A percentile compares a stretch with the other conserved stretches of the same genome.
Conservation (phyloP, 768 basidiomycete genomes). For the Tylopilus rubrobrunneus region DNA sequence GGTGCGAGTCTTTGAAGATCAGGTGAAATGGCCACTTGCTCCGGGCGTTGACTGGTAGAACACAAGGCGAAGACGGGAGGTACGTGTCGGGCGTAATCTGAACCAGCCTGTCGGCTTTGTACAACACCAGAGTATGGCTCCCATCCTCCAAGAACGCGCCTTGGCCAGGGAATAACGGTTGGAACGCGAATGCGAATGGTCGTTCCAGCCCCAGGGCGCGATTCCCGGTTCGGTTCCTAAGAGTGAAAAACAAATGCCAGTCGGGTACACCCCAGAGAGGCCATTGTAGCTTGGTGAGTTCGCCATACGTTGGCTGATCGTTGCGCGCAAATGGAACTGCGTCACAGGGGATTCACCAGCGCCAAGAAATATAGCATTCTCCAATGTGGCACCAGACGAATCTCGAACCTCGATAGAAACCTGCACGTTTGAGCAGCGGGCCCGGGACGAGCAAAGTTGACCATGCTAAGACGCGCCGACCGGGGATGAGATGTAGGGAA, state of each 20-base stretch:
- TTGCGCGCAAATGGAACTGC: conserved; percentile 80
- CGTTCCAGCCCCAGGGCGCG: conserved; percentile 52
- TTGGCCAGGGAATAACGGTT: conserved; percentile 77
- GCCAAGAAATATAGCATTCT: conserved; percentile 74
- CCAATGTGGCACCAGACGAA: conserved; percentile 62
- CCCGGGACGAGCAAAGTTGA: conserved; percentile 57
- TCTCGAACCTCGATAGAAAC: conserved; percentile 87
- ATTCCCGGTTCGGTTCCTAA: conserved; percentile 68
- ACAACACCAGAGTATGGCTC: conserved; percentile 78
- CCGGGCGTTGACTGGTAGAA: conserved; percentile 52
- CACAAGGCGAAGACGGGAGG: conserved; percentile 61
- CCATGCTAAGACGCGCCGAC: conserved; percentile 55
- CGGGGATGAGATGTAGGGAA: conserved; percentile 57
- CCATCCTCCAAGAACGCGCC: conserved; percentile 87
- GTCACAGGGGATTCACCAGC: conserved; percentile 79
- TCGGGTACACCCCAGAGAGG: conserved; percentile 62
- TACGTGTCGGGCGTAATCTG: conserved; percentile 69
- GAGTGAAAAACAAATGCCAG: conserved; percentile 94
- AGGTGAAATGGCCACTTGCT: conserved; percentile 52
- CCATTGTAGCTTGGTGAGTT: conserved; percentile 84
- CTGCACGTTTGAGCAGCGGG: conserved; percentile 62
- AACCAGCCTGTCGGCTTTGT: conserved; percentile 69
- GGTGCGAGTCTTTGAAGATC: conserved; percentile 64
- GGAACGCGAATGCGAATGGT: conserved; percentile 90
- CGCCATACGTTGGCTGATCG: conserved; percentile 87